Conservation (phyloP, 306 rosid genomes). For the Trichosanthes truncata region DNA sequence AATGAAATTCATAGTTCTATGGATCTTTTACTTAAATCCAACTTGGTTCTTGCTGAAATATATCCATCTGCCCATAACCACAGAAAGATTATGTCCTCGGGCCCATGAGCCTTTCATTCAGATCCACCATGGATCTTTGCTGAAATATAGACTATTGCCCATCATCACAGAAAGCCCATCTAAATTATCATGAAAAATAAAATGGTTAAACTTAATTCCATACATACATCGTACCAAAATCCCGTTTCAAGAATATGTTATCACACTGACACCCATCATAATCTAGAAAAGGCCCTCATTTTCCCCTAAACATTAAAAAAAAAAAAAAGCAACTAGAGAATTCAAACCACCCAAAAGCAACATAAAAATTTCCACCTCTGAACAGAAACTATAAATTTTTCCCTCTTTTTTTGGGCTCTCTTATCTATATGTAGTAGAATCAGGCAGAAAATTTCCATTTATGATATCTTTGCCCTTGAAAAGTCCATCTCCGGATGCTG, state of each 20-base stretch:
- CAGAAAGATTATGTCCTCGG: not conserved
- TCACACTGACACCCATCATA: not conserved
- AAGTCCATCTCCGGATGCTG: conserved; percentile 99
- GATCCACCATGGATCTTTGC: not conserved
- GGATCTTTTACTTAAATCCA: not conserved
- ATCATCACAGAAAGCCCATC: not conserved
- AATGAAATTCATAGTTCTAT: not conserved
- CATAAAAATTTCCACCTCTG: not conserved
- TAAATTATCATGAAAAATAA: not conserved
- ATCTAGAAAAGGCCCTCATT: not conserved
- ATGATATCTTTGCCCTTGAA: conserved; percentile 57
- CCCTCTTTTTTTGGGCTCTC: not conserved
- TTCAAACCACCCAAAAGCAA: not conserved
- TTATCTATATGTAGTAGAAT: not conserved
- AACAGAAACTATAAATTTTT: not conserved
- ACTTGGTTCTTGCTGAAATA: not conserved
- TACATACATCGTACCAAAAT: not conserved
- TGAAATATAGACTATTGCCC: not conserved
- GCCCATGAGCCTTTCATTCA: not conserved
- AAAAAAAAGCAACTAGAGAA: not conserved
- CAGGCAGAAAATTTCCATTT: conserved; percentile 3
- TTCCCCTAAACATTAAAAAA: not conserved
- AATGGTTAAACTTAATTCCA: not conserved
- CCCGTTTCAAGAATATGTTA: not conserved
- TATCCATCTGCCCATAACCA: not conserved